Evolutionary conservation across 1,284 basidiomycete species (phyloP), one percentile per base, ranked within the genome.

Genomic region (Puccinia horiana): DNA sequence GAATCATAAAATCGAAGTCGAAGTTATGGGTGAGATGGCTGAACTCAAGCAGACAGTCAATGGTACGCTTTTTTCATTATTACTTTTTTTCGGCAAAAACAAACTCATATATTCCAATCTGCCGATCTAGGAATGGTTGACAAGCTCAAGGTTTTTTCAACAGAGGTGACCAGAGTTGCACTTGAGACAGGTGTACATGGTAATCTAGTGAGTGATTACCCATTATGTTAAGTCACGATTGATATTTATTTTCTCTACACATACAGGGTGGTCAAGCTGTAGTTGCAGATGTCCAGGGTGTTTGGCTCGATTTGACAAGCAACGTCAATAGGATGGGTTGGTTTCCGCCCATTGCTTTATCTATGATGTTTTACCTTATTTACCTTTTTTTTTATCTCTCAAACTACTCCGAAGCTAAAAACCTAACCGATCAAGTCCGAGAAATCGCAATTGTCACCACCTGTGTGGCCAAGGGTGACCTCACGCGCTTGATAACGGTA

Each of bases 31-130:
- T 56, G 97, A 99, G 88, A 98, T 99, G 80, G 89, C 98, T 77
- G 96, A 98, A 88, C 89, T 99, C 86, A 98, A 98, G 89, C 95
- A 96, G 83, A 99, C 95, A 52, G 95, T 99, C 87, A 99, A 99
- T 86, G 93, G 93, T 87, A 98, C 98, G 97, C 95, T 89, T 69
- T 11, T 40, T 76, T 23, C 49, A 9, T n/a, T n/a, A n/a, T n/a
- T n/a, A n/a, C n/a, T n/a, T 47, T 29, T 26, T n/a, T 6, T 58
- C 11, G 32, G 16, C 18, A 35, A 32, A 32, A 49, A 20, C 35
- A 49, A n/a, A n/a, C n/a, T n/a, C n/a, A 11, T 20, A 77, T 42
- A 9, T 11, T 32, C 32, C n/a, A n/a, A 56, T 14, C 23, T 70
- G n/a, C 35, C n/a, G 44, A 26, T 47, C 9, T 29, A 80, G 78